Percentiles rank a stretch among this genome's conserved stretches.
Conservation (phyloP, 2,329 filamentous ascomycete species). For the Ophiocordyceps camponoti-saundersi region DNA sequence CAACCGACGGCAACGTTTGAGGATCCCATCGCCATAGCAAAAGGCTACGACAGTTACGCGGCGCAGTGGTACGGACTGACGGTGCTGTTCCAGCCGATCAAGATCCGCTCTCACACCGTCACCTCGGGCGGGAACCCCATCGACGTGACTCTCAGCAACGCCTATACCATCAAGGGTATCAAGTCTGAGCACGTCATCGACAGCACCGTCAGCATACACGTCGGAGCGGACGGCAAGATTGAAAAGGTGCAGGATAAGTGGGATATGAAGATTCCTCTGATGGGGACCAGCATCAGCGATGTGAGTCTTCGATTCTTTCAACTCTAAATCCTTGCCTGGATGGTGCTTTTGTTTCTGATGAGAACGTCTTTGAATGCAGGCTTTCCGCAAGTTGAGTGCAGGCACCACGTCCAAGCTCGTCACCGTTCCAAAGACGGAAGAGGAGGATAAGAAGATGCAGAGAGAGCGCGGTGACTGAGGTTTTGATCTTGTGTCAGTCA, state of each 20-base stretch:
- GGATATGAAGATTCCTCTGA: background rate
- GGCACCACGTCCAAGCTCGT: background rate
- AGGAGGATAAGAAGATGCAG: background rate
- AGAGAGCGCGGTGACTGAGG: background rate
- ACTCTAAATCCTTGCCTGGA: too few relatives aligned
- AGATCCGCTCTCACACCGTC: background rate
- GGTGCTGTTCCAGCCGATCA: background rate
- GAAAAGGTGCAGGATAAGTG: background rate
- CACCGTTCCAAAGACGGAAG: background rate
- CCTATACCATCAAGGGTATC: background rate
- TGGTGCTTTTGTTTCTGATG: background rate
- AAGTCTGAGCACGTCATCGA: background rate
- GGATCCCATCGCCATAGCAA: background rate
- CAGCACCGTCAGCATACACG: background rate
- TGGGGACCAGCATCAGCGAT: background rate
- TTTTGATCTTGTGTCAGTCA: too few relatives aligned
- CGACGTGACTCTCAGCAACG: background rate
- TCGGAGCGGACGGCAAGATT: background rate
- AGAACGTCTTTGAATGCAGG: background rate
- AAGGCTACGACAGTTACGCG: background rate
- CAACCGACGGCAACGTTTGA: background rate
- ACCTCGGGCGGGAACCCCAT: background rate
- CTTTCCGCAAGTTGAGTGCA: background rate
- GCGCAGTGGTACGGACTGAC: background rate
- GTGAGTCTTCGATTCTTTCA: background rate